phyloP scores from a whole-genome alignment of 2,329 filamentous ascomycete genomes.

The Pseudogymnoascus sp. region DNA sequence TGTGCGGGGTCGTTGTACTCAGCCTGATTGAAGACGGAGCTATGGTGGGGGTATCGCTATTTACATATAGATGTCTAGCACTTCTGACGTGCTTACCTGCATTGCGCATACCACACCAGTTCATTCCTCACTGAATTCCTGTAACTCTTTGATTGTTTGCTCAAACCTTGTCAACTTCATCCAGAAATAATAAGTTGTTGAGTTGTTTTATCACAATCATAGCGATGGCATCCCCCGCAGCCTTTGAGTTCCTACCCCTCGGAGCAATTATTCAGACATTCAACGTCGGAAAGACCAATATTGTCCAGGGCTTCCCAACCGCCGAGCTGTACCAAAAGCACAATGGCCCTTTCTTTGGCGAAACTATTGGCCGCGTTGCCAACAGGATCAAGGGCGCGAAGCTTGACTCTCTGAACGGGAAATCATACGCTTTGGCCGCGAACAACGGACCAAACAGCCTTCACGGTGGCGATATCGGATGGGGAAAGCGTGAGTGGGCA shows the following conservation, averaged over 20 bases:
- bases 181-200: not conserved
- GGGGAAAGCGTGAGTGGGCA: constrained; percentile 73
- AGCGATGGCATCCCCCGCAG: constrained; percentile 15
- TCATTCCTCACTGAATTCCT: not conserved
- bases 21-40: constrained; percentile 8
- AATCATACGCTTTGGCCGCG: constrained; percentile 60
- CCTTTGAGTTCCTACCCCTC: constrained; percentile 63
- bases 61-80: not conserved
- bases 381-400: constrained; percentile 73
- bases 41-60: constrained; percentile 8
- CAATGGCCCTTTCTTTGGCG: constrained; percentile 80
- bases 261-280: constrained; percentile 80
- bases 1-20: constrained; percentile 1
- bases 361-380: constrained; percentile 79
- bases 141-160: not conserved
- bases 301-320: constrained; percentile 79
- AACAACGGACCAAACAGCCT: constrained; percentile 76
- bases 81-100: not conserved
- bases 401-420: constrained; percentile 66
- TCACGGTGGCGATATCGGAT: constrained; percentile 68
- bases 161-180: not conserved
- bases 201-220: not conserved
- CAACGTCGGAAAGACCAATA: constrained; percentile 70
- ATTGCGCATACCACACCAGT: not conserved
- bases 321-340: constrained; percentile 68